Base-by-base conservation (phyloP, 2,329 filamentous ascomycete genomes). In the Fragosphaeria purpurea region DNA sequence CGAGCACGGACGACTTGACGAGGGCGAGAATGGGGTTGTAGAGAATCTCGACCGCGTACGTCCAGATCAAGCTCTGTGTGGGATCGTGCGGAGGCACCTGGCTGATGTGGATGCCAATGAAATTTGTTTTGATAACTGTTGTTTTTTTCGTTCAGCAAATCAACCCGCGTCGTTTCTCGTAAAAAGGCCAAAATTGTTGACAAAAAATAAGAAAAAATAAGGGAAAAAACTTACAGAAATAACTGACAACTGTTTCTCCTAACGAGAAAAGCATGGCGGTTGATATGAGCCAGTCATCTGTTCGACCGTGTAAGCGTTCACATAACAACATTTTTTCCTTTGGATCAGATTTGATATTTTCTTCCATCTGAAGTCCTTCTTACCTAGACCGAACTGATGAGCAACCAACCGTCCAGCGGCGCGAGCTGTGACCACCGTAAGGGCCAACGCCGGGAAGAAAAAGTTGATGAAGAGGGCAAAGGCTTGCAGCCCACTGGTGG, bases 11-110 rank as follows among this genome's bases (percentile, higher is more conserved):
- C 1, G 61, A 59, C 53, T 66, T 67, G 53, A 64, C 61, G 41
- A 65, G 55, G 5, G 63, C 60, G 10, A 67, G 53, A 38, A 66
- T 65, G 4, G 64, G 63, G 52, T 65, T 65, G 57, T 66, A 66
- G 7, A 67, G 54, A 8, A 66, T 57, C 50, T 66, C 62, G 2
- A 65, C 62, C 40, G 60, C 61, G 44, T 62, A 66, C 35, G 58
- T 52, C 63, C 64, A 66, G 31, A 62, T 55, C 22, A 59, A 43
- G 2, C 51, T 61, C 34, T 60, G 51, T 0, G 58, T 61, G 2
- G 56, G 58, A 47, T 61, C 59, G 44, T 58, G 56, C 7, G 53
- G 52, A 6, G 58, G 60, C 5, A 63, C 48, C 37, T 58, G 51
- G 10, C 47, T 47, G 8, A 30, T 5, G 12, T 57, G 57, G 39